Evolutionary conservation across 257 asterid species (phyloP).

Genomic region (Cinchona pubescens): DNA sequence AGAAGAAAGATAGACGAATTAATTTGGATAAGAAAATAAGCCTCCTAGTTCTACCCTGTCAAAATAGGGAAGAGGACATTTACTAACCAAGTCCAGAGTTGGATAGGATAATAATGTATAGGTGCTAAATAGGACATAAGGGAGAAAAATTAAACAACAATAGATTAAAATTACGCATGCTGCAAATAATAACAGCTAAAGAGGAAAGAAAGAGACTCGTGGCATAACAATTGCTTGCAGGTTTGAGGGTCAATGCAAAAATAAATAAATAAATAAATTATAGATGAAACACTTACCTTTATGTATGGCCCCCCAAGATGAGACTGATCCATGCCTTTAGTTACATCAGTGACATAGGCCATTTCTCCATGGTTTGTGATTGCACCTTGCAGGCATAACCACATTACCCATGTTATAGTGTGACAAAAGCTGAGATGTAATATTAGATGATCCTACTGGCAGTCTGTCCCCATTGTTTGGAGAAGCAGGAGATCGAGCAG

Average conservation of each 20-base stretch:
- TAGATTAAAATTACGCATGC: not conserved
- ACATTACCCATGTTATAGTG: slow-evolving; percentile 32
- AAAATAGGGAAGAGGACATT: not conserved
- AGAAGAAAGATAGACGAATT: not conserved
- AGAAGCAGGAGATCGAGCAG: slow-evolving; percentile 34
- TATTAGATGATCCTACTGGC: slow-evolving; percentile 36
- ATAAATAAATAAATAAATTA: too few relatives aligned
- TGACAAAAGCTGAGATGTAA: slow-evolving; percentile 50
- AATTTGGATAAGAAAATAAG: not conserved
- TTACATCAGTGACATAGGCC: slow-evolving; percentile 22
- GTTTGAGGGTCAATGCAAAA: not conserved
- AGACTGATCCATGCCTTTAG: slow-evolving; percentile 24
- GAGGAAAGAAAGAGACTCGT: not conserved
- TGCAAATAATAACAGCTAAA: not conserved
- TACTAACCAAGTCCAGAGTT: not conserved
- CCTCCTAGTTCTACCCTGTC: not conserved
- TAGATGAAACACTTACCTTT: slow-evolving; percentile 24
- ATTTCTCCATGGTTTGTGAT: slow-evolving; percentile 31
- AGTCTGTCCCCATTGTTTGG: slow-evolving; percentile 41
- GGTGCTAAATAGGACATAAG: not conserved
- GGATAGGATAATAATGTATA: not conserved
- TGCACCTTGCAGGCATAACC: slow-evolving; percentile 43
- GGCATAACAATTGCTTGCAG: not conserved
- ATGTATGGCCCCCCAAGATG: slow-evolving; percentile 11
- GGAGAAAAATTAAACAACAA: not conserved